A percentile compares a stretch with the other conserved stretches of the same genome.
phyloP scores from a whole-genome alignment of 495 filamentous ascomycete species.

The Cercophora scortea region DNA sequence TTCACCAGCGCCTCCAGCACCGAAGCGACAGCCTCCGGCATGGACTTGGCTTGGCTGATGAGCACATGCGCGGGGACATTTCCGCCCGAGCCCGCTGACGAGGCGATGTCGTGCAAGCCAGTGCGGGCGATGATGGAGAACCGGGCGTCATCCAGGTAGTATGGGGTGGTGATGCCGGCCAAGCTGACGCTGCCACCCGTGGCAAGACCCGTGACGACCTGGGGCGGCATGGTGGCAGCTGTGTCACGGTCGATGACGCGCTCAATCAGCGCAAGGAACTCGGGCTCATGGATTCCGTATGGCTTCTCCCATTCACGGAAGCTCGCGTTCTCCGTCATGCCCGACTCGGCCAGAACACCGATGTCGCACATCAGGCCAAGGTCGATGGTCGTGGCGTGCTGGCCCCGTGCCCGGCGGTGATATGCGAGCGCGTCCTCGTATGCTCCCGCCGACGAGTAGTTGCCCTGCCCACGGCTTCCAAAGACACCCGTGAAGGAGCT shows the following conservation, averaged over 20 bases:
- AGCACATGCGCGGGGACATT: not conserved
- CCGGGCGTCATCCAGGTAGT: conserved; percentile 26
- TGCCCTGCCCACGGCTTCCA: conserved; percentile 42
- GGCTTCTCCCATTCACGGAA: conserved; percentile 8
- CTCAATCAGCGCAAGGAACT: conserved; percentile 24
- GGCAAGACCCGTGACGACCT: conserved; percentile 19
- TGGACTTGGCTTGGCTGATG: not conserved
- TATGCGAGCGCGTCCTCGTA: conserved; percentile 44
- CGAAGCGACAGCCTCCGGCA: conserved; percentile 7
- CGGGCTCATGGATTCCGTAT: conserved; percentile 13
- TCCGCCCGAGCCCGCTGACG: not conserved
- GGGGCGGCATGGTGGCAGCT: not conserved
- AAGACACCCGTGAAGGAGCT: conserved; percentile 47
- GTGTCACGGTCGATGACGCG: not conserved
- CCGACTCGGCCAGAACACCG: conserved; percentile 20
- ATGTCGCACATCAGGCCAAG: conserved; percentile 34
- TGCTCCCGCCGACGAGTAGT: conserved; percentile 50
- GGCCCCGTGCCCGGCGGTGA: conserved; percentile 26
- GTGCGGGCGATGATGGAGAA: conserved; percentile 20
- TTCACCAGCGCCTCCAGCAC: conserved; percentile 18
- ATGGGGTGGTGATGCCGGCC: conserved; percentile 18
- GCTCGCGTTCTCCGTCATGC: conserved; percentile 10
- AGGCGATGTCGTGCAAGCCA: conserved; percentile 13
- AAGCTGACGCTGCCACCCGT: conserved; percentile 18
- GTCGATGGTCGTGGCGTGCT: conserved; percentile 35